Conservation (phyloP, 2,329 filamentous ascomycete genomes). For the Dryadomyces quercus-mongolicae region DNA sequence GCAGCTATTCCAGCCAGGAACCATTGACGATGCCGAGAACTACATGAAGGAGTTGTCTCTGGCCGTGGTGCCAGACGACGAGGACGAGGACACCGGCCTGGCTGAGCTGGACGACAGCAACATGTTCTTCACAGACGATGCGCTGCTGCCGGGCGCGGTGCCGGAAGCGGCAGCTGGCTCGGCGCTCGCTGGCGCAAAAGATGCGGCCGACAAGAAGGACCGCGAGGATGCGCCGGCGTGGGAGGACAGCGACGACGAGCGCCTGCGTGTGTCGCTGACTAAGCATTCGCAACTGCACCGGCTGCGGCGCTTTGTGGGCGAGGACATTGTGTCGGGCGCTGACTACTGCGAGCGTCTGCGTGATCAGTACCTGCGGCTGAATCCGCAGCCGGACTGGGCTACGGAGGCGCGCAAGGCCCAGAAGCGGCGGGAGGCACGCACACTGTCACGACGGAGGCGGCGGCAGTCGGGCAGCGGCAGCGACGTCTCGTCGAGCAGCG, state of each 20-base stretch:
- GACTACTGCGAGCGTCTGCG: constrained; percentile 76
- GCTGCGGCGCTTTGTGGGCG: constrained; percentile 64
- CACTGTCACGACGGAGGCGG: constrained; percentile 26
- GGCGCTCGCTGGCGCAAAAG: constrained; percentile 1
- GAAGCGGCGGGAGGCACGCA: constrained; percentile 29
- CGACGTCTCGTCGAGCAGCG: constrained; percentile 22
- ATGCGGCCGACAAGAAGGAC: constrained; percentile 36
- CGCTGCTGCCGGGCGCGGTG: constrained; percentile 14
- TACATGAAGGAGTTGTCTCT: constrained; percentile 21
- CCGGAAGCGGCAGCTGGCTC: constrained; percentile 16
- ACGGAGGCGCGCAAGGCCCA: constrained; percentile 36
- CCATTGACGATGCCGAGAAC: constrained; percentile 21
- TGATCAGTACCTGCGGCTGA: constrained; percentile 56
- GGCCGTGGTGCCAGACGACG: constrained; percentile 8
- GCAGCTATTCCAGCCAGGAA: constrained; percentile 51
- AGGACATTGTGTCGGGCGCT: constrained; percentile 75
- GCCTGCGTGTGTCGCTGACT: constrained; percentile 71
- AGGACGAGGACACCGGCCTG: constrained; percentile 14
- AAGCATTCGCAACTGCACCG: constrained; percentile 67
- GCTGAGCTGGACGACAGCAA: constrained; percentile 59
- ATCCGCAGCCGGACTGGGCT: constrained; percentile 51
- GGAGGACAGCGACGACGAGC: constrained; percentile 94
- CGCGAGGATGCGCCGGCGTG: constrained; percentile 54
- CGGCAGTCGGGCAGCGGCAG: constrained; percentile 5
- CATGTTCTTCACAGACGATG: constrained; percentile 68